Conservation (phyloP, 805 yeast species). For the Cyberlindnera japonica region DNA sequence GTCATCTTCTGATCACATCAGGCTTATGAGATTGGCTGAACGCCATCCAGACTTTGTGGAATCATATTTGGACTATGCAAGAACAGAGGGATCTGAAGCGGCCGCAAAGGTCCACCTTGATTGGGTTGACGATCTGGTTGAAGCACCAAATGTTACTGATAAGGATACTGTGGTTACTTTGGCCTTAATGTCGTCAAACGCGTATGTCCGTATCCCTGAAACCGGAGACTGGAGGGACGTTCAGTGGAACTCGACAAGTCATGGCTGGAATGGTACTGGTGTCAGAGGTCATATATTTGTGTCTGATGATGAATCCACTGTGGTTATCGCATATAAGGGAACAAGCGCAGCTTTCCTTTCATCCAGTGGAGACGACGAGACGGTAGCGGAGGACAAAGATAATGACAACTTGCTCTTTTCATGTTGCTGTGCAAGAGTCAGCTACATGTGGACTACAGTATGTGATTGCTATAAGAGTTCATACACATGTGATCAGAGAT, state of each 20-base stretch:
- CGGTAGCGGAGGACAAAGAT: slow-evolving; percentile 72
- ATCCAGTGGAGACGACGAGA: slow-evolving; percentile 82
- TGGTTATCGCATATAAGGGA: slow-evolving; percentile 84
- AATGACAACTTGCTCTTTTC: slow-evolving; percentile 89
- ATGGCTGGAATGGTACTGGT: slow-evolving; percentile 88
- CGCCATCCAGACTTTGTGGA: slow-evolving; percentile 63
- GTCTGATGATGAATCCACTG: slow-evolving; percentile 50
- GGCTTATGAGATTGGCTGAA: slow-evolving; percentile 37
- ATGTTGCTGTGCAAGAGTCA: slow-evolving; percentile 93
- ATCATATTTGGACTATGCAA: slow-evolving; percentile 57
- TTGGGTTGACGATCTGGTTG: slow-evolving; percentile 56
- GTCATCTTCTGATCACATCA: slow-evolving; percentile 20
- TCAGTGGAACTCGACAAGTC: slow-evolving; percentile 49
- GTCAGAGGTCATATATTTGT: slow-evolving; percentile 89
- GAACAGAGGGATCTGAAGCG: slow-evolving; percentile 30
- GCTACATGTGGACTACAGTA: slow-evolving; percentile 90
- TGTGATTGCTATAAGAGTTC: slow-evolving; percentile 88
- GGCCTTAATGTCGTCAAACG: slow-evolving; percentile 86
- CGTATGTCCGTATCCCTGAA: slow-evolving; percentile 75
- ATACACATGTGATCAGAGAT: slow-evolving; percentile 83
- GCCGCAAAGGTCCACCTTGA: slow-evolving; percentile 45
- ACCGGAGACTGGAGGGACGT: slow-evolving; percentile 88
- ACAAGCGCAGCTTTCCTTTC: slow-evolving; percentile 79
- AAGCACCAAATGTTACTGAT: slow-evolving; percentile 75
- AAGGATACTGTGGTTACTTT: slow-evolving; percentile 66